A percentile compares a stretch with the other conserved stretches of the same genome.
These are phyloP conservation scores for Nepenthes gracilis DNA, from an alignment of 148 eudicot species.

Conservation along the genomic window DNA sequence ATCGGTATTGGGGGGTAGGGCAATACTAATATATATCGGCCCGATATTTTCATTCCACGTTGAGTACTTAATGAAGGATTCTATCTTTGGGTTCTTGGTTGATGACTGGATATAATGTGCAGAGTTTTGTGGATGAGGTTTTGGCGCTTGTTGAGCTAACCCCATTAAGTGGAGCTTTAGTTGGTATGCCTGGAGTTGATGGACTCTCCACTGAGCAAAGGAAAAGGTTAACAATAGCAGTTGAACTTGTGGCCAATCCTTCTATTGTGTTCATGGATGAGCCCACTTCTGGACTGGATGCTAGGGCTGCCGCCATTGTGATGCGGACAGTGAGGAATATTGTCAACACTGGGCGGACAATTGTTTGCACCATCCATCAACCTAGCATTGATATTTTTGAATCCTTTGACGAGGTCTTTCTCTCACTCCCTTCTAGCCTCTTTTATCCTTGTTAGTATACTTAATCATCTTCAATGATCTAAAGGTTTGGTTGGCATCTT, in stretches of 20 bases:
- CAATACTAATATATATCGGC: too few relatives aligned
- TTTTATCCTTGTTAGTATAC: background rate
- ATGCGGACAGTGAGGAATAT: conserved; percentile 98
- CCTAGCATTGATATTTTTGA: conserved; percentile 96
- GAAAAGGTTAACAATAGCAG: conserved; percentile 88
- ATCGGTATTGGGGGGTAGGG: too few relatives aligned
- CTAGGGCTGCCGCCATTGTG: conserved; percentile 94
- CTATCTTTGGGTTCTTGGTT: background rate
- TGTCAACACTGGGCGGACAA: conserved; percentile 88
- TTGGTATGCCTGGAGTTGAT: conserved; percentile 85
- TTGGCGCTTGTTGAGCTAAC: conserved; percentile 93
- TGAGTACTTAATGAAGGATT: background rate
- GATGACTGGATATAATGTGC: conserved; percentile 11
- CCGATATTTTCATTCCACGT: too few relatives aligned
- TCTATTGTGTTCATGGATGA: conserved; percentile 99
- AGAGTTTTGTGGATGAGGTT: conserved; percentile 87
- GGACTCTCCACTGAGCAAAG: conserved; percentile 94
- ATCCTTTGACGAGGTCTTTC: conserved; percentile 85
- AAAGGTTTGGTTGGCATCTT: background rate
- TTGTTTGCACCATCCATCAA: conserved; percentile 98
- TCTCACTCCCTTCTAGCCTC: background rate
- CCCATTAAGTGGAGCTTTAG: conserved; percentile 58
- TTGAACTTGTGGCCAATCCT: conserved; percentile 97
- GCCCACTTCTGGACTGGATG: conserved; percentile 98
- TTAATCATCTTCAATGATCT: background rate